Percentiles rank a stretch among this genome's conserved stretches.
phyloP scores from a whole-genome alignment of 441 rosid species.

The Kokia cookei region DNA sequence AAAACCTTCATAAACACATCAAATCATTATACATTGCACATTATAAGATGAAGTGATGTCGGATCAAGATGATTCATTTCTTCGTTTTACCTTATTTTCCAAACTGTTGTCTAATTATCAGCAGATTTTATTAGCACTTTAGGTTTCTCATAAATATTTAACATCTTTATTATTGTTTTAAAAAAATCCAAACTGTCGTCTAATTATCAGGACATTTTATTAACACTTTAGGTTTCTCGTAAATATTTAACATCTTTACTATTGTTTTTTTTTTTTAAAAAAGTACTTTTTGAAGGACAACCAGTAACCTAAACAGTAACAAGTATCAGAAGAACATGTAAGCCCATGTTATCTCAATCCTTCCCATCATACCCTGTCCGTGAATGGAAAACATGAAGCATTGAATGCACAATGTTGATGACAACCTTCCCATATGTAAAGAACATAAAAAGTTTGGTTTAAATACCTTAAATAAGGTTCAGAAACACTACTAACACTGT shows the following conservation, averaged over 20 bases:
- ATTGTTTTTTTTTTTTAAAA: not conserved
- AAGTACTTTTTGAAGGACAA: not conserved
- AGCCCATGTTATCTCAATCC: not conserved
- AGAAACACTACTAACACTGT: slow-evolving; percentile 42
- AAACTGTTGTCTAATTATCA: slow-evolving; percentile 1
- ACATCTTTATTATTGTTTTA: not conserved
- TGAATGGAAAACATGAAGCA: not conserved
- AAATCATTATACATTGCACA: not conserved
- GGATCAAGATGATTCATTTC: not conserved
- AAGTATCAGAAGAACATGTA: not conserved
- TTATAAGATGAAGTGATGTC: not conserved
- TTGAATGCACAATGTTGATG: not conserved
- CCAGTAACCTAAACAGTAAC: not conserved
- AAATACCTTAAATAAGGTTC: slow-evolving; percentile 78
- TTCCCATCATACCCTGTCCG: not conserved
- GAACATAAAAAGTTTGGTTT: slow-evolving; percentile 9
- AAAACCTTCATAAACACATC: slow-evolving; percentile 1
- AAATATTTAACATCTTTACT: not conserved
- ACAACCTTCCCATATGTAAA: not conserved
- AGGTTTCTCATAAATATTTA: not conserved
- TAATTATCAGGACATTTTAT: not conserved
- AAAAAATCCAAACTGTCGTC: not conserved
- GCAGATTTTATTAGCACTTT: not conserved
- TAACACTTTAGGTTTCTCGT: not conserved
- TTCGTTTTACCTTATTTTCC: not conserved